phyloP scores from a whole-genome alignment of 345 rosid genomes.

The Barbarea vulgaris region DNA sequence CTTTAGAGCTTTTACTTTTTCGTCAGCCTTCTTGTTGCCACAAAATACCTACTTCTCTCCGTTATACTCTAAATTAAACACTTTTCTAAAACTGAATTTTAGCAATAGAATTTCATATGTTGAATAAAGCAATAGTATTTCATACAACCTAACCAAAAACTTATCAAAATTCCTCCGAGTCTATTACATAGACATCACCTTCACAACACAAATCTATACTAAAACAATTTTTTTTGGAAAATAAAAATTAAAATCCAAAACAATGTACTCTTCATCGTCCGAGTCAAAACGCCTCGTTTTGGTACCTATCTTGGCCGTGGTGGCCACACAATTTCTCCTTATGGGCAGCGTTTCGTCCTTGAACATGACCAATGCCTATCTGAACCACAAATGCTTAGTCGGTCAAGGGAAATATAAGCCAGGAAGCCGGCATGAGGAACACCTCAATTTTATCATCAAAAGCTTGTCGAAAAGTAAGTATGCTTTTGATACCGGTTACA shows the following conservation, averaged over 20 bases:
- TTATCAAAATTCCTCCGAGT: too few species aligned
- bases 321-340: slow-evolving; percentile 22
- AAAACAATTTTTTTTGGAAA: too few species aligned
- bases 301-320: neutral
- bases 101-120: too few species aligned
- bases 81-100: too few species aligned
- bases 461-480: neutral
- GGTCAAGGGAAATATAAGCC: slow-evolving; percentile 18
- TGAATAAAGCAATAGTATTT: too few species aligned
- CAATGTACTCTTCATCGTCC: neutral
- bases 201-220: too few species aligned
- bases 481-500: slow-evolving; percentile 33
- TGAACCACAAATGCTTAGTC: slow-evolving; percentile 19
- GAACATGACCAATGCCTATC: slow-evolving; percentile 22
- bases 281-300: neutral
- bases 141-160: too few species aligned
- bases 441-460: neutral
- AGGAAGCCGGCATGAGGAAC: slow-evolving; percentile 13
- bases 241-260: neutral
- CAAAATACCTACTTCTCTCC: too few species aligned
- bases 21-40: too few species aligned
- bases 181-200: too few species aligned
- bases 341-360: neutral
- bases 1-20: too few species aligned
- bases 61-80: too few species aligned